Percentiles rank a stretch among this genome's conserved stretches.
Evolutionary conservation across 208 protist species (phyloP).

Genomic region (Leishmania major): DNA sequence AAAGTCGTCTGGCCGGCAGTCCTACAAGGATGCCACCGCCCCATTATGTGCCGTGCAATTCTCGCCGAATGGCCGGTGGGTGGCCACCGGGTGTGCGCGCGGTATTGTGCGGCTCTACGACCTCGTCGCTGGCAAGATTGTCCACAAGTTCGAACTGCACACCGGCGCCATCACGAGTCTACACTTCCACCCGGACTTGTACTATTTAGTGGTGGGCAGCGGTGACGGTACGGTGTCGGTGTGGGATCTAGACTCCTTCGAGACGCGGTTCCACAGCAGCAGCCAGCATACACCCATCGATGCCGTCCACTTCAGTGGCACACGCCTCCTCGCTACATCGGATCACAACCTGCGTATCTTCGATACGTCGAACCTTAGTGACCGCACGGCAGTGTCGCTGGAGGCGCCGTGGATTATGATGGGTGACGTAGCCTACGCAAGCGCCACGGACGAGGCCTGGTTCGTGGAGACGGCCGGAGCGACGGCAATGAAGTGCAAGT

Average conservation of each 20-base stretch:
- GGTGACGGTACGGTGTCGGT: constrained; percentile 76
- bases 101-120: constrained; percentile 81
- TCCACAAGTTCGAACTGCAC: constrained; percentile 58
- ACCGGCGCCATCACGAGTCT: constrained; percentile 75
- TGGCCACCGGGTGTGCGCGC: constrained; percentile 71
- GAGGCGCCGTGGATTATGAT: constrained; percentile 75
- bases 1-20: constrained; percentile 72
- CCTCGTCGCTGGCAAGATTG: constrained; percentile 48
- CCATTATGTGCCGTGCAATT: constrained; percentile 75
- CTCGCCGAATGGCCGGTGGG: constrained; percentile 71
- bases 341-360: constrained; percentile 57
- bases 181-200: constrained; percentile 78
- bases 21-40: constrained; percentile 62
- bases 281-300: constrained; percentile 60
- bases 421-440: constrained; percentile 64
- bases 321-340: constrained; percentile 61
- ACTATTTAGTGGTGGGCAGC: constrained; percentile 73
- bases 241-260: constrained; percentile 74
- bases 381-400: constrained; percentile 33
- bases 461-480: constrained; percentile 67
- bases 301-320: constrained; percentile 65
- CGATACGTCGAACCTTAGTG: constrained; percentile 51
- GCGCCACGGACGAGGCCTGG: constrained; percentile 62
- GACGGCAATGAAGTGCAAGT: constrained; percentile 46
- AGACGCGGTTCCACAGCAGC: constrained; percentile 55